Evolutionary conservation across 2,329 filamentous ascomycete genomes (phyloP).

Genomic region (Plectosphaerella plurivora): DNA sequence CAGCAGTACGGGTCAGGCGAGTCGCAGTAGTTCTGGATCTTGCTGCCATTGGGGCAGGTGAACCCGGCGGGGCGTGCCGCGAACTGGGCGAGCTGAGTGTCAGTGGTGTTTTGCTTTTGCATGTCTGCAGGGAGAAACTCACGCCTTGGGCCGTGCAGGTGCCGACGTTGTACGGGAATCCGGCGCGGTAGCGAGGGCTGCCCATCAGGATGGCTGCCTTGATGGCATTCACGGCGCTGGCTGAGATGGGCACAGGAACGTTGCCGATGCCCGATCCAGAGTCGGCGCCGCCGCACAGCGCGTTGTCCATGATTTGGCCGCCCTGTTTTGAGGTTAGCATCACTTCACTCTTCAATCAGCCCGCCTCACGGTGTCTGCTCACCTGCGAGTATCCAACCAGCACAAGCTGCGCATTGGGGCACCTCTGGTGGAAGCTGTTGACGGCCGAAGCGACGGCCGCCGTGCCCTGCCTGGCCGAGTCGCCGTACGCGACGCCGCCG

Average conservation of each 20-base stretch:
- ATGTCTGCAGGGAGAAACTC: constrained; percentile 22
- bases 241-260: constrained; percentile 35
- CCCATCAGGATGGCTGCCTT: constrained; percentile 64
- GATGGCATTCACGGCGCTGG: constrained; percentile 47
- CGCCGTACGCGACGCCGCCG: constrained; percentile 55
- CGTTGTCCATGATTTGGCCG: constrained; percentile 60
- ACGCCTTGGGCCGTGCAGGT: constrained; percentile 54
- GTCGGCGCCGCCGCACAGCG: constrained; percentile 56
- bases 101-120: not conserved
- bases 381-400: constrained; percentile 57
- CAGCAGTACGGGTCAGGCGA: constrained; percentile 58
- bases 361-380: not conserved
- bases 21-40: constrained; percentile 59
- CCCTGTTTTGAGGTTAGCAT: constrained; percentile 31
- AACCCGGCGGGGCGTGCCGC: constrained; percentile 50
- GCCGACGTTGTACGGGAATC: constrained; percentile 55
- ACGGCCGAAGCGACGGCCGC: constrained; percentile 55
- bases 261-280: constrained; percentile 37
- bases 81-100: constrained; percentile 36
- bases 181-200: constrained; percentile 52
- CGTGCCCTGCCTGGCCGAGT: constrained; percentile 54
- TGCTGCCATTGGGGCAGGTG: constrained; percentile 44
- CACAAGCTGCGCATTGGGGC: constrained; percentile 53
- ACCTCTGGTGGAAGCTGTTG: constrained; percentile 51
- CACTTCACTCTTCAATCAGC: not conserved